Evolutionary conservation across 2,329 filamentous ascomycete genomes (phyloP).

Genomic region (Claviceps quebecensis): DNA sequence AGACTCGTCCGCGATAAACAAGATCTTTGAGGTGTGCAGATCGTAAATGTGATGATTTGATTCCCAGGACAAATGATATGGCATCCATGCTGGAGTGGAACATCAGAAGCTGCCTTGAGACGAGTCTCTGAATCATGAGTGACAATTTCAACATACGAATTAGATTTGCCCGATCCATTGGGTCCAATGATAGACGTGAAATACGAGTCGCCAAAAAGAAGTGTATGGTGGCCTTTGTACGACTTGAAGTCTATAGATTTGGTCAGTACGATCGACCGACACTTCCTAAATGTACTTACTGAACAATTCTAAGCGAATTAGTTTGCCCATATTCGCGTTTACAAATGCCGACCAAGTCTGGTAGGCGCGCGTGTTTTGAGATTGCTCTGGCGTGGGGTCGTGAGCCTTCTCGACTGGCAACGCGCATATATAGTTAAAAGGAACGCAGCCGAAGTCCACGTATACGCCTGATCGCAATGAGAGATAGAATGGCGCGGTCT

Average conservation of each 20-base stretch:
- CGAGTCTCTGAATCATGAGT: not conserved
- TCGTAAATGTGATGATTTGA: slow-evolving; percentile 95
- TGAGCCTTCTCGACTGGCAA: not conserved
- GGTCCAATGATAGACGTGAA: slow-evolving; percentile 98
- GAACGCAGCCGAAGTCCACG: not conserved
- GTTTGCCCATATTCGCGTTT: slow-evolving; percentile 68
- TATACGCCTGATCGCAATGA: not conserved
- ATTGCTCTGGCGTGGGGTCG: not conserved
- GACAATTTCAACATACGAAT: slow-evolving; percentile 53
- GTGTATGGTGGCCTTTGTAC: slow-evolving; percentile 89
- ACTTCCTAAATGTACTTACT: slow-evolving; percentile 40
- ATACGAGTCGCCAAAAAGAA: slow-evolving; percentile 94
- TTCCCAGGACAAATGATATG: slow-evolving; percentile 96
- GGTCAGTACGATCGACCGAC: slow-evolving; percentile 5
- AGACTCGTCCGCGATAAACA: slow-evolving; percentile 86
- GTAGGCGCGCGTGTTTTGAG: not conserved
- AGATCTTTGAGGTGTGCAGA: slow-evolving; percentile 89
- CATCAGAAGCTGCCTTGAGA: not conserved
- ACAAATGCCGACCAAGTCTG: not conserved
- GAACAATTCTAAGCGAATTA: slow-evolving; percentile 86
- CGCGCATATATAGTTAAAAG: not conserved
- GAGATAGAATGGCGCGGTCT: not conserved
- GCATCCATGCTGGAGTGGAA: slow-evolving; percentile 71
- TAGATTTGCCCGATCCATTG: slow-evolving; percentile 98
- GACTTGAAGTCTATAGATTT: slow-evolving; percentile 78